phyloP scores from a whole-genome alignment of 371 early-diverging fungal species.

The Mortierella sp. region DNA sequence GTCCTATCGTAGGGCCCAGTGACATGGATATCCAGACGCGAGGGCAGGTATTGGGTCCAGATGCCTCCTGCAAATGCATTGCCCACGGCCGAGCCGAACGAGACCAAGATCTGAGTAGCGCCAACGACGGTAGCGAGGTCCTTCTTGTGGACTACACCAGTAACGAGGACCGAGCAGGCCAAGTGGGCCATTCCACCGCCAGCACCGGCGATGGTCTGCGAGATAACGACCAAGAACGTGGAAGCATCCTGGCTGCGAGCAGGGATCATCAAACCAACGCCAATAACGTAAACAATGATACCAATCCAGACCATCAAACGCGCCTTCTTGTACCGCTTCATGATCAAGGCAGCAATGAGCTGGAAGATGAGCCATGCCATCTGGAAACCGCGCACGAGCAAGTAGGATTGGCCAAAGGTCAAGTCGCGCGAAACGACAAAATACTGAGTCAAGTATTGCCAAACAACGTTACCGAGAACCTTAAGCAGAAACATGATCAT shows the following conservation, averaged over 20 bases:
- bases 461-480: slow-evolving; percentile 60
- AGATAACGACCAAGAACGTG: slow-evolving; percentile 60
- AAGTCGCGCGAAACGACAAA: slow-evolving; percentile 62
- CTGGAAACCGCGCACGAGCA: slow-evolving; percentile 61
- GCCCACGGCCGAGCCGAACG: slow-evolving; percentile 61
- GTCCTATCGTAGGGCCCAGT: slow-evolving; percentile 59
- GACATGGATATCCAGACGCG: slow-evolving; percentile 50
- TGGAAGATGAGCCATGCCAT: slow-evolving; percentile 57
- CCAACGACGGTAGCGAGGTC: slow-evolving; percentile 65
- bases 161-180: slow-evolving; percentile 41
- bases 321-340: slow-evolving; percentile 56
- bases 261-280: slow-evolving; percentile 66
- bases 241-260: slow-evolving; percentile 59
- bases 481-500: slow-evolving; percentile 59
- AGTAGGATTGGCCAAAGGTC: slow-evolving; percentile 39
- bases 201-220: slow-evolving; percentile 62
- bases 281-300: slow-evolving; percentile 51
- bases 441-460: slow-evolving; percentile 61
- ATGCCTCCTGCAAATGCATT: slow-evolving; percentile 62
- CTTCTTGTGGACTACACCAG: slow-evolving; percentile 39
- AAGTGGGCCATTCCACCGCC: slow-evolving; percentile 62
- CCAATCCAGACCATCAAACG: slow-evolving; percentile 62
- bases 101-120: slow-evolving; percentile 56
- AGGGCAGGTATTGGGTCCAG: slow-evolving; percentile 63
- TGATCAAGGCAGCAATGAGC: slow-evolving; percentile 50